Conservation (phyloP, 2,329 filamentous ascomycete species). For the Colletotrichum lindemuthianum region DNA sequence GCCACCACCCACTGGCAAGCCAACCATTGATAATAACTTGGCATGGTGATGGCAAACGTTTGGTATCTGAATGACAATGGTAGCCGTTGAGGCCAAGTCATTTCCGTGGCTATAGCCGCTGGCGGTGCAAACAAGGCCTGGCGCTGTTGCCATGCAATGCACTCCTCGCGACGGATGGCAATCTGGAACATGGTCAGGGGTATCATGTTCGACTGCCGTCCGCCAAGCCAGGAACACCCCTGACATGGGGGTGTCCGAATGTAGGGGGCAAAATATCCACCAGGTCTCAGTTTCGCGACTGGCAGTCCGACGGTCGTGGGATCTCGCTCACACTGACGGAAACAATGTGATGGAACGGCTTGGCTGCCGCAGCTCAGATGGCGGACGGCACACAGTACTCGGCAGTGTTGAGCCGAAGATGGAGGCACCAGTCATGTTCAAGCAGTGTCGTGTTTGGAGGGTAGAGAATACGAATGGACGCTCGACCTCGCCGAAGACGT, state of each 20-base stretch:
- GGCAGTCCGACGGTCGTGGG: neutral
- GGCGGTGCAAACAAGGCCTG: slow-evolving; percentile 1
- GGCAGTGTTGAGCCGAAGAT: no score
- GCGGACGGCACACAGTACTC: no score
- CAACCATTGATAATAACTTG: no score
- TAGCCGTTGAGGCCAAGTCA: neutral
- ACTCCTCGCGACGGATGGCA: slow-evolving; percentile 26
- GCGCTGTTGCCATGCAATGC: slow-evolving; percentile 18
- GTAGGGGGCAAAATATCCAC: no score
- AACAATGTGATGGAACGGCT: no score
- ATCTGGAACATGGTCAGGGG: slow-evolving; percentile 33
- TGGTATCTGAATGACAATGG: neutral
- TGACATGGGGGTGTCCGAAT: neutral
- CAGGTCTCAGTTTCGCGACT: neutral
- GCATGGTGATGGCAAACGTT: no score
- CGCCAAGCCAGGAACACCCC: slow-evolving; percentile 21
- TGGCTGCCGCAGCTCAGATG: neutral
- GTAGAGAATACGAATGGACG: neutral
- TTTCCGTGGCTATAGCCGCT: neutral
- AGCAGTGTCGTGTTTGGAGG: no score
- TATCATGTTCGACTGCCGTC: slow-evolving; percentile 11
- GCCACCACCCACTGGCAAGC: no score
- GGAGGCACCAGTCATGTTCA: no score
- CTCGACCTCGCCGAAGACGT: neutral
- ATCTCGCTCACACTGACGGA: neutral